Evolutionary conservation across 192 early-diverging fungal species (phyloP).

Genomic region (Entomortierella parvispora): DNA sequence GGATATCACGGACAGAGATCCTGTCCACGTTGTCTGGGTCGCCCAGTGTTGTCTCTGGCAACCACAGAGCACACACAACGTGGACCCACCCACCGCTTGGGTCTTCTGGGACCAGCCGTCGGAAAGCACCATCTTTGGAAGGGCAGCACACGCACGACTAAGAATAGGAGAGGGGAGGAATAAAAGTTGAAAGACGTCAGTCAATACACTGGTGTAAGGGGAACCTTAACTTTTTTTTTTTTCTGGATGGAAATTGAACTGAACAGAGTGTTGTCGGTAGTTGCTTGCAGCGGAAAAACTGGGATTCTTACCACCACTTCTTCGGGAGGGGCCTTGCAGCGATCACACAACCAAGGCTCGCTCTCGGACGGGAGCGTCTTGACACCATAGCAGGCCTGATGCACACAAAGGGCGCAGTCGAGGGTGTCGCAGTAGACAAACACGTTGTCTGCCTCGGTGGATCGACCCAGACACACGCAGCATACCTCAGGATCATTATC

Average conservation of each 20-base stretch:
- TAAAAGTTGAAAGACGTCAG: neutral
- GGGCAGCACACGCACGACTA: constrained; percentile 57
- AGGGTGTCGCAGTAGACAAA: constrained; percentile 65
- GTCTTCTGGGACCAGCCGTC: constrained; percentile 45
- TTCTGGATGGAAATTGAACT: constrained; percentile 1
- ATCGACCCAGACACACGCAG: constrained; percentile 61
- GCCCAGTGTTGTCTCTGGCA: constrained; percentile 57
- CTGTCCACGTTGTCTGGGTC: constrained; percentile 48
- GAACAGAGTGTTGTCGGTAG: neutral
- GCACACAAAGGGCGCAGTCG: constrained; percentile 31
- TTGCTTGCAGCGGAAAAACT: neutral
- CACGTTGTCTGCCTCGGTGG: constrained; percentile 56
- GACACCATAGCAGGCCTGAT: constrained; percentile 56
- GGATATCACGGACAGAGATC: constrained; percentile 53
- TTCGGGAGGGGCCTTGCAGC: constrained; percentile 50
- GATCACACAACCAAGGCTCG: constrained; percentile 59
- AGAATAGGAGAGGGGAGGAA: constrained; percentile 23
- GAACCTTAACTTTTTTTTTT: constrained; percentile 22
- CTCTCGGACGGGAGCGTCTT: constrained; percentile 42
- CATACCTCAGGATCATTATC: constrained; percentile 62
- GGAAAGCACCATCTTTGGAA: constrained; percentile 57
- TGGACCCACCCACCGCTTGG: constrained; percentile 56
- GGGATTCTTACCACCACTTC: constrained; percentile 51
- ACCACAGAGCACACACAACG: constrained; percentile 61
- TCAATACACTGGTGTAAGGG: neutral